Conservation (phyloP, 805 yeast species). For the Novakomyces olei region DNA sequence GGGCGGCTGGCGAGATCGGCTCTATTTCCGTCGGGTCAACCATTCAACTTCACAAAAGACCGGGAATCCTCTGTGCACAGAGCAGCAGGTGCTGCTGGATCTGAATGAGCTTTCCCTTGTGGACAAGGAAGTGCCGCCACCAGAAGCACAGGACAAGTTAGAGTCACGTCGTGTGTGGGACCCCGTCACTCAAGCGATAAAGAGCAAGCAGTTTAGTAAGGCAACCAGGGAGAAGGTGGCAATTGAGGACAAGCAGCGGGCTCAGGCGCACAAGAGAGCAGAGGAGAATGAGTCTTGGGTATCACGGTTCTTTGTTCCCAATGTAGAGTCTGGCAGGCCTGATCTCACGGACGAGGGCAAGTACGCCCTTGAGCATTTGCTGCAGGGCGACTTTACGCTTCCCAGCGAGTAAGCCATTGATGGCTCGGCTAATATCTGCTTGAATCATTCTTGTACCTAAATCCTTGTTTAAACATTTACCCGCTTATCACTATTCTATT, state of each 20-base stretch:
- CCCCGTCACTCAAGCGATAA: conserved; percentile 2
- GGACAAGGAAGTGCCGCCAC: neutral
- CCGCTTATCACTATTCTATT: no score
- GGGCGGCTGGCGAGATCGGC: conserved; percentile 2
- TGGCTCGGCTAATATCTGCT: no score
- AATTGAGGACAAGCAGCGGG: conserved; percentile 3
- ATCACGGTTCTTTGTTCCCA: conserved; percentile 1
- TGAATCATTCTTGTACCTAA: no score
- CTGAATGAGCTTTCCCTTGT: conserved; percentile 1
- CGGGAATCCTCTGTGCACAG: neutral
- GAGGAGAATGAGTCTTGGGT: conserved; percentile 4
- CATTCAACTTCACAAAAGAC: no score
- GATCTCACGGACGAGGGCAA: neutral
- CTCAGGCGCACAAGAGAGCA: neutral
- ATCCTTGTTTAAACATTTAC: no score
- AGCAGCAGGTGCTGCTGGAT: conserved; percentile 2
- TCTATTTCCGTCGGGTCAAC: neutral
- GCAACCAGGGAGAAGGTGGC: conserved; percentile 1
- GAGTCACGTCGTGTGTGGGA: conserved; percentile 3
- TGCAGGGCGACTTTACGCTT: neutral
- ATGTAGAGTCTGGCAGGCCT: neutral
- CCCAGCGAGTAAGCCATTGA: no score
- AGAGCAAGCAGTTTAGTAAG: neutral
- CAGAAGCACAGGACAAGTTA: neutral
- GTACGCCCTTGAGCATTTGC: neutral